Conservation (phyloP, 352 stramenopile genomes). For the Globisporangium megalacanthum region DNA sequence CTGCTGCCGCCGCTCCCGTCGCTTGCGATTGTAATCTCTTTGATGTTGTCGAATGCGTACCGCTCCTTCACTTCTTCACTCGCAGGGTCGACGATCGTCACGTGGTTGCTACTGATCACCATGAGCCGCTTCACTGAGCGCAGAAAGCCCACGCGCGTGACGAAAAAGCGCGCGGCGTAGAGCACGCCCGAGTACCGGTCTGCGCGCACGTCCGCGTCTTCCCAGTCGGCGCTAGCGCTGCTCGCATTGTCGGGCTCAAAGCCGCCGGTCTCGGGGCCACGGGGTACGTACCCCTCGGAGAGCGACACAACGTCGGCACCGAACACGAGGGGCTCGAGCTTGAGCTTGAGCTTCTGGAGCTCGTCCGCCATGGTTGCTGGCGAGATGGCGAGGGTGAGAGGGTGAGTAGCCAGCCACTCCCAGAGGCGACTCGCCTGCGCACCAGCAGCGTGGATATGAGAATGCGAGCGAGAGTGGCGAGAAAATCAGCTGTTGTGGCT, state of each 20-base stretch:
- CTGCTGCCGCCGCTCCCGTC: constrained; percentile 39
- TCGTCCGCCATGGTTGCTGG: constrained; percentile 19
- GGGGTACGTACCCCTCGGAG: constrained; percentile 59
- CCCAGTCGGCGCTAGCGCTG: constrained; percentile 20
- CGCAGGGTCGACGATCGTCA: constrained; percentile 83
- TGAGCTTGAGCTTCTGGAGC: constrained; percentile 60
- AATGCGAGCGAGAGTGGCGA: too few relatives aligned
- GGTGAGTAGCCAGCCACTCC: too few relatives aligned
- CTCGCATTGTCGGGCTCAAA: constrained; percentile 37
- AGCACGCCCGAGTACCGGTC: constrained; percentile 83
- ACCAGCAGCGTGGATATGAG: background rate
- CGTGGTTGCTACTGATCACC: constrained; percentile 72
- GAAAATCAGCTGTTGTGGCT: too few relatives aligned
- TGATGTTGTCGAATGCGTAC: constrained; percentile 86
- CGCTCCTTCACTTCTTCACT: constrained; percentile 84
- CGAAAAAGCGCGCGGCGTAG: constrained; percentile 83
- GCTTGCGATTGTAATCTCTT: constrained; percentile 77
- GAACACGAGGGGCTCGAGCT: constrained; percentile 50
- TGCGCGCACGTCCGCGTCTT: constrained; percentile 35
- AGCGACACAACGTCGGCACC: constrained; percentile 45
- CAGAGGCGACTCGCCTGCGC: background rate
- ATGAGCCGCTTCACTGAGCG: constrained; percentile 73
- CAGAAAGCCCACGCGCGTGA: constrained; percentile 77
- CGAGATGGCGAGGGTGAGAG: background rate
- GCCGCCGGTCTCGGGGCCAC: constrained; percentile 55